Base-by-base conservation (phyloP, 129 eudicot species). In the Silybum marianum region DNA sequence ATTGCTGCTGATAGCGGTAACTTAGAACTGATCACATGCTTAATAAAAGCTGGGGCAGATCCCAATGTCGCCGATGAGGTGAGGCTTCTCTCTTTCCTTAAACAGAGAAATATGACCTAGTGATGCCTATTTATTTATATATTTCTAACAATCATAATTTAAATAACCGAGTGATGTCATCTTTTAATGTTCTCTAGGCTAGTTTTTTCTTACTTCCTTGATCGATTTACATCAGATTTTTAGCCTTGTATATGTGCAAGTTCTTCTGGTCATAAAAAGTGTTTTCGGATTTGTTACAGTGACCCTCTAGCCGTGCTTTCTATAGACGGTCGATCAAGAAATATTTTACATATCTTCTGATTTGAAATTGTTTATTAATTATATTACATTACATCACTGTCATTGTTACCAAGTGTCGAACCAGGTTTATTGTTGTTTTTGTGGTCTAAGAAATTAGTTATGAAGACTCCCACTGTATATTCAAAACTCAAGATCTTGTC, bases 1-100 rank as follows among this genome's bases (percentile, higher is more conserved):
- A 85, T 95, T 75, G 99, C 99, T 77, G 94, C 97, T 84, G 97
- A 95, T 88, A 74, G 73, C 71, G 97, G 97, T 70, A 92, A 84
- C 82, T 46, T 88, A 34, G 97, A 92, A 79, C 54, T 95, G 34
- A 88, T 95, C 42, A 82, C 86, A 44, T 88, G 93, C 87, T 87
- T 95, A 77, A 11, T 95, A 74, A 84, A 92, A 82, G 92, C 93
- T 73, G 95, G 97, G 63, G 97, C 99, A 71, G 93, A 92, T 87
- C 94, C 96, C 42, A 85, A 92, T 85, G 89, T 78, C 63, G 73
- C 76, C 9, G 98, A 93, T 83, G 99, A 95, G 99, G 99, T 95
- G 78, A 88, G 81, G 54, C 60, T 69, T 74, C 34, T 73, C 48
- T 32, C 4, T 16, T 80, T 79, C 4, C 11, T 40, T 40, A 23